Evolutionary conservation across 2,329 filamentous ascomycete species (phyloP).

Genomic region (Zelopaecilomyces penicillatus): DNA sequence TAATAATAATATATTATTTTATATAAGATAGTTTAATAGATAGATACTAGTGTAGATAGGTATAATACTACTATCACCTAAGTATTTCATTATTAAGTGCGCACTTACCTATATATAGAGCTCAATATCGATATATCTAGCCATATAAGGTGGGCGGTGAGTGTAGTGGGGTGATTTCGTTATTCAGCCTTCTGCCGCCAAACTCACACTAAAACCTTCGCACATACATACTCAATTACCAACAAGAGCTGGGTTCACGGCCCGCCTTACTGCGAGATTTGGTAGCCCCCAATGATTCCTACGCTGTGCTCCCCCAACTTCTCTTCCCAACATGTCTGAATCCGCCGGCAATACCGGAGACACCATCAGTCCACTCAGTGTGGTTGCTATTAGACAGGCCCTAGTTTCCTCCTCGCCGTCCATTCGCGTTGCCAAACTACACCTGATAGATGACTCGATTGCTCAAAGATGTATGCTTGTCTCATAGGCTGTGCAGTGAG

Average conservation of each 20-base stretch:
- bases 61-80: not conserved
- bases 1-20: not conserved
- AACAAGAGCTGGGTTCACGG: no score
- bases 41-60: not conserved
- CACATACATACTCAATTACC: constrained; percentile 4
- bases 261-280: constrained; percentile 7
- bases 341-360: constrained; percentile 34
- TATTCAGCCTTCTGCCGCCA: no score
- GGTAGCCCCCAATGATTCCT: constrained; percentile 27
- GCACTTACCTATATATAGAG: not conserved
- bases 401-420: constrained; percentile 56
- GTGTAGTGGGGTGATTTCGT: not conserved
- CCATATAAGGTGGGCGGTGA: not conserved
- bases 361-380: constrained; percentile 36
- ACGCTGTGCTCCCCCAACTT: constrained; percentile 14
- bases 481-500: constrained; percentile 3
- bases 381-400: constrained; percentile 39
- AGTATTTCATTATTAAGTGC: not conserved
- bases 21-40: not conserved
- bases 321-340: constrained; percentile 27
- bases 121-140: constrained; percentile 6
- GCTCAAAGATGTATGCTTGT: constrained; percentile 41
- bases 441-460: constrained; percentile 48
- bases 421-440: constrained; percentile 45
- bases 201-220: not conserved